Percentiles rank a stretch among this genome's conserved stretches.
Evolutionary conservation across 495 filamentous ascomycete species (phyloP).

Genomic region (Terfezia claveryi): DNA sequence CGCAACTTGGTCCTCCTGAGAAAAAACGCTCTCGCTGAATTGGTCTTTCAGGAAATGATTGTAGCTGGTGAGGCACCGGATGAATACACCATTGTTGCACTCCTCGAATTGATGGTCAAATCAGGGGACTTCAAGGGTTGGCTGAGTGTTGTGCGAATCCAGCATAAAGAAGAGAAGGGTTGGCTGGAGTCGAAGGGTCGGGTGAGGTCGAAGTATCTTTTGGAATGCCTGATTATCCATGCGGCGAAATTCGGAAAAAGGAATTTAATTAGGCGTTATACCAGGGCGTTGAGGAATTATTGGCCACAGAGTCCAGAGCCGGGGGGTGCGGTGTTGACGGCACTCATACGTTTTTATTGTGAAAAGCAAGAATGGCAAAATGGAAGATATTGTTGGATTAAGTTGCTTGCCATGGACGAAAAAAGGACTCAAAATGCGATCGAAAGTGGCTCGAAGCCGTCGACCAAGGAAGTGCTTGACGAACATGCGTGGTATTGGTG

Average conservation of each 20-base stretch:
- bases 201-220: not conserved
- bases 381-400: not conserved
- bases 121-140: conserved; percentile 8
- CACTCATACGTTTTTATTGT: not conserved
- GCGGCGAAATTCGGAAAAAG: not conserved
- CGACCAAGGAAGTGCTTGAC: not conserved
- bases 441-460: not conserved
- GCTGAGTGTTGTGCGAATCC: not conserved
- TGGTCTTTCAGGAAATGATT: conserved; percentile 22
- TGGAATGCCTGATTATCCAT: not conserved
- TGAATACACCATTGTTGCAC: conserved; percentile 10
- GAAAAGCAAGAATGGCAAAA: not conserved
- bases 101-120: conserved; percentile 16
- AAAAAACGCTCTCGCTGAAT: conserved; percentile 28
- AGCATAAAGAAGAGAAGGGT: not conserved
- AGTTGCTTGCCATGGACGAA: not conserved
- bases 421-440: not conserved
- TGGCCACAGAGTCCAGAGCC: not conserved
- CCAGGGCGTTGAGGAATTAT: not conserved
- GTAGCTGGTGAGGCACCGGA: conserved; percentile 5
- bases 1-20: conserved; percentile 31
- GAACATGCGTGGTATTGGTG: not conserved
- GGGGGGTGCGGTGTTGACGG: not conserved
- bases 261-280: not conserved
- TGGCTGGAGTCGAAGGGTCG: not conserved